These are phyloP conservation scores for Chimonanthus praecox DNA, from an alignment of 164 flowering plant genomes.

Conservation along the genomic window DNA sequence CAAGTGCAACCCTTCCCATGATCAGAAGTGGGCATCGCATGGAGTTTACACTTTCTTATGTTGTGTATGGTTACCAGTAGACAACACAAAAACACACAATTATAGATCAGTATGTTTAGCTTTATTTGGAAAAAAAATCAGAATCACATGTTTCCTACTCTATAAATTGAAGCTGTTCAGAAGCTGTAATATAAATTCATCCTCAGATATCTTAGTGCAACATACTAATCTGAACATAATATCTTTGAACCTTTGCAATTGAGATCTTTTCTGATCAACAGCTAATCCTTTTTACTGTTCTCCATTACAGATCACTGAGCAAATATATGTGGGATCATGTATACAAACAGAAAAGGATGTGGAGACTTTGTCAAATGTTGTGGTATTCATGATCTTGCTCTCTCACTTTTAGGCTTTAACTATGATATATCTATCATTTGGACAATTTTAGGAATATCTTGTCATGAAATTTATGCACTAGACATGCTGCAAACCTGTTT, in stretches of 20 bases:
- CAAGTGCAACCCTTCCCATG: too few relatives aligned
- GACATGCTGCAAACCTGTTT: too few relatives aligned
- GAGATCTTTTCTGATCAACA: neutral
- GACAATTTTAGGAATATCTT: neutral
- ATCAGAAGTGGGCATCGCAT: too few relatives aligned
- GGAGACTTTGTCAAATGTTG: constrained; percentile 40
- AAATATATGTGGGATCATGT: constrained; percentile 88
- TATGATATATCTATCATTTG: neutral
- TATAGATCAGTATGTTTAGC: neutral
- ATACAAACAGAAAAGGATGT: constrained; percentile 78
- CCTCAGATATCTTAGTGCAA: neutral
- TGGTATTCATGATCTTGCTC: constrained; percentile 22
- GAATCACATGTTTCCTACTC: neutral
- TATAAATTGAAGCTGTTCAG: neutral
- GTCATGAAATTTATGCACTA: neutral
- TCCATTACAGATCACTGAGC: constrained; percentile 75
- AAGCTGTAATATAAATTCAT: neutral
- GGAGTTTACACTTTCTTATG: too few relatives aligned
- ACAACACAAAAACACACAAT: too few relatives aligned
- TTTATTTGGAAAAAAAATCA: neutral
- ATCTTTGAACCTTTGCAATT: neutral
- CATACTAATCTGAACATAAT: neutral
- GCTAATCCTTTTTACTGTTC: constrained; percentile 7
- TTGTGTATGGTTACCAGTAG: too few relatives aligned
- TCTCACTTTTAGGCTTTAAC: neutral